Evolutionary conservation across 1,139 yeast species (phyloP), one percentile per base, ranked within the genome.

Genomic region (Casaregolazyma suthepensis): DNA sequence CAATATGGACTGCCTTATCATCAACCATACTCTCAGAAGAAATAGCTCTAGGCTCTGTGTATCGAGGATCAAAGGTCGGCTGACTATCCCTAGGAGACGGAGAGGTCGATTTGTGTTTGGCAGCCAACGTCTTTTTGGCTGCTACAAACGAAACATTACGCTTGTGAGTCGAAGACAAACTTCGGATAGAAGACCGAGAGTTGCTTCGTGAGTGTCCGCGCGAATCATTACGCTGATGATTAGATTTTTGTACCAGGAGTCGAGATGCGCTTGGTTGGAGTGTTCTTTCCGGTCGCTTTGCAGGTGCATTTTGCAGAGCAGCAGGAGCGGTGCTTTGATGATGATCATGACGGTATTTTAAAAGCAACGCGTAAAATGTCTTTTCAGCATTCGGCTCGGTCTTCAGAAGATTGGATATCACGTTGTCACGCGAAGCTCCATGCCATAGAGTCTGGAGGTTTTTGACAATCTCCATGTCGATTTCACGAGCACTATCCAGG

Each of bases 361-460:
- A 75, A 57, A 93, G 74, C 55, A 94, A 73, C 57, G 89, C 85
- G 70, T 93, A 94, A 63, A 93, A 93, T 54, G 93, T 82, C 73
- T 93, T 94, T 65, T 94, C 99, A 1, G 95, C 81, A 60, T 85
- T 86, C 53, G 82, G 79, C 29, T 75, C 80, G 0, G 81, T 75
- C 1, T 83, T 75, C 50, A 85, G 62, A 45, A 93, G 74, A 56
- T 82, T 79, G 7, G 79, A 70, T 42, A 87, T 72, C 42, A 93
- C 81, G 12, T 78, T 71, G 18, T 80, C 77, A 55, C 81, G 80
- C 43, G 82, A 77, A 55, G 89, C 87, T 50, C 96, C 96, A 67
- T 91, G 98, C 83, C 96, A 93, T 55, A 93, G 73, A 31, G 91
- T 90, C 54, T 89, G 88, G 60, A 94, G 75, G 64, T 89, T 91